Evolutionary conservation across 169 alveolate species (phyloP).

Genomic region (Cryptosporidium canis): DNA sequence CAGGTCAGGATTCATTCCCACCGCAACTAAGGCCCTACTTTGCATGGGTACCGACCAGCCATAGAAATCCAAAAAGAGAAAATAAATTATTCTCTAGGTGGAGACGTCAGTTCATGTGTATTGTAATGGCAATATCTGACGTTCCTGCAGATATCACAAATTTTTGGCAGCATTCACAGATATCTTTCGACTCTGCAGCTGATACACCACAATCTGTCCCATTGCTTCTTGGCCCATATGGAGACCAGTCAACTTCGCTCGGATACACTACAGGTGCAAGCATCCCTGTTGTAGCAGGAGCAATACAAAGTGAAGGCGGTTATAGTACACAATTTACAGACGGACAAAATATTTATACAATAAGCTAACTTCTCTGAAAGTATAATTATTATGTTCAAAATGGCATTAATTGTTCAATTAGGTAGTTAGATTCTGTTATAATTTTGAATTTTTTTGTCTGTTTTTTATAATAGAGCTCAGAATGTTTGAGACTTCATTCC

Average conservation of each 20-base stretch:
- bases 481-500: too few species aligned
- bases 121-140: conserved; percentile 65
- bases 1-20: conserved; percentile 68
- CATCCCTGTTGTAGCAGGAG: background rate
- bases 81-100: conserved; percentile 11
- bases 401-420: background rate
- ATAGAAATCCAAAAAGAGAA: conserved; percentile 55
- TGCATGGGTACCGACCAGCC: conserved; percentile 63
- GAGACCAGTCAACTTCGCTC: background rate
- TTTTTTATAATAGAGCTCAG: background rate
- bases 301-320: background rate
- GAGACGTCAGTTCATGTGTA: conserved; percentile 73
- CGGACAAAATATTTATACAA: background rate
- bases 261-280: background rate
- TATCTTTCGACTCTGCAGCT: background rate
- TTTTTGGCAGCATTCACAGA: conserved; percentile 65
- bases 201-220: conserved; percentile 8
- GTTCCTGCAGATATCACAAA: conserved; percentile 1
- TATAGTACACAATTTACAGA: background rate
- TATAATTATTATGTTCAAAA: background rate
- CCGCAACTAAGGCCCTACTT: conserved; percentile 54
- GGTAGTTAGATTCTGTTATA: background rate
- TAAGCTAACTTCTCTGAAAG: background rate
- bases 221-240: conserved; percentile 38
- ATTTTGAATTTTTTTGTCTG: background rate